Evolutionary conservation across 805 yeast species (phyloP).

Genomic region (Brettanomyces naardenensis): DNA sequence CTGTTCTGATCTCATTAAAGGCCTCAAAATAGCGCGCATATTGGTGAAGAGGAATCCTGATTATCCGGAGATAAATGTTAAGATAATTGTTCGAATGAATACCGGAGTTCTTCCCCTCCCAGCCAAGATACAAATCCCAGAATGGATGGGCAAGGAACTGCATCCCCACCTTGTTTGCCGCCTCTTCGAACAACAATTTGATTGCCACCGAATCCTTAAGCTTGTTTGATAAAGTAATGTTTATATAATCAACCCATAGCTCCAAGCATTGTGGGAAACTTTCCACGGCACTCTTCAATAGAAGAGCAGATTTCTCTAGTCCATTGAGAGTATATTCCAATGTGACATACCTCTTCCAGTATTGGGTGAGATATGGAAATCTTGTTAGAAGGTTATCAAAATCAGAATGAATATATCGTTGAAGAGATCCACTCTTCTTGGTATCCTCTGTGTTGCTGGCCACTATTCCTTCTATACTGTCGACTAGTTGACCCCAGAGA

Average conservation of each 20-base stretch:
- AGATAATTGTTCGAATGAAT: slow-evolving; percentile 30
- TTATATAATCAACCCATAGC: slow-evolving; percentile 61
- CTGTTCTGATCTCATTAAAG: slow-evolving; percentile 31
- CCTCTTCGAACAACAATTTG: slow-evolving; percentile 39
- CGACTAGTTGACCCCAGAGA: slow-evolving; percentile 21
- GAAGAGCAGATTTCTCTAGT: slow-evolving; percentile 36
- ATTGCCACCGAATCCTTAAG: slow-evolving; percentile 25
- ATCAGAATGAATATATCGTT: slow-evolving; percentile 17
- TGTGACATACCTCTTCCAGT: slow-evolving; percentile 58
- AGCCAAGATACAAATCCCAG: slow-evolving; percentile 75
- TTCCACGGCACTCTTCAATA: slow-evolving; percentile 37
- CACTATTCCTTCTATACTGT: slow-evolving; percentile 18
- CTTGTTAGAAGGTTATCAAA: slow-evolving; percentile 37
- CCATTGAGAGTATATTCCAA: slow-evolving; percentile 53
- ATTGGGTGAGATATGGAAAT: slow-evolving; percentile 51
- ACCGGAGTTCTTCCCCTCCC: slow-evolving; percentile 34
- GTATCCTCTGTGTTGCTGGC: slow-evolving; percentile 14
- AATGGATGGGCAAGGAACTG: slow-evolving; percentile 72
- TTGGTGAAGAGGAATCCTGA: slow-evolving; percentile 71
- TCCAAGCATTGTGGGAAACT: slow-evolving; percentile 53
- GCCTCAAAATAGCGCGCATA: slow-evolving; percentile 68
- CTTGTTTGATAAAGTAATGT: slow-evolving; percentile 39
- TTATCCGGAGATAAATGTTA: slow-evolving; percentile 35
- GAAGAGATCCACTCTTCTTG: slow-evolving; percentile 10
- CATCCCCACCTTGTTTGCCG: slow-evolving; percentile 45